Conservation (phyloP, 2,329 filamentous ascomycete genomes). For the Penicillium sp. region DNA sequence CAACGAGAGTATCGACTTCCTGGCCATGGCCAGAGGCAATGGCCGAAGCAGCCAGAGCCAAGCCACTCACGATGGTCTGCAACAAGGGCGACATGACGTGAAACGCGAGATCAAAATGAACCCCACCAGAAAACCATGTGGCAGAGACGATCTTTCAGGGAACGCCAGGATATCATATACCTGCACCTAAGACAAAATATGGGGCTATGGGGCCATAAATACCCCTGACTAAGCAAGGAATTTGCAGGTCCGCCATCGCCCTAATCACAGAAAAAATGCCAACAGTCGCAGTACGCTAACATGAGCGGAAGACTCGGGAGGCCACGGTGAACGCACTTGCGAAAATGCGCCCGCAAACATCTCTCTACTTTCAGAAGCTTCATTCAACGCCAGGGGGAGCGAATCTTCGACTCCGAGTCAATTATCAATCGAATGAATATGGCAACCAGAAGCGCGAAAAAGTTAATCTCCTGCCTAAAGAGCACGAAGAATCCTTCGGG, state of each 20-base stretch:
- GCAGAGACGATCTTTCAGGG: slow-evolving; percentile 13
- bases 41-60: slow-evolving; percentile 22
- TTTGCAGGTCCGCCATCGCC: not conserved
- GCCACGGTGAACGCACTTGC: not conserved
- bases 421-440: not conserved
- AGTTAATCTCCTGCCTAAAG: slow-evolving; percentile 8
- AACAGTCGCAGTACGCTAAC: not conserved
- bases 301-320: not conserved
- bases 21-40: slow-evolving; percentile 6
- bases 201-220: not conserved
- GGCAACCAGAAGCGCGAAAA: not conserved
- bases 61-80: slow-evolving; percentile 18
- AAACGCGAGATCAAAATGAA: not conserved
- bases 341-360: not conserved
- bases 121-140: slow-evolving; percentile 20
- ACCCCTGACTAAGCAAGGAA: slow-evolving; percentile 9
- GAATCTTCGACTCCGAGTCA: not conserved
- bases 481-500: not conserved
- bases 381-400: not conserved
- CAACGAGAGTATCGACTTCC: slow-evolving; percentile 26
- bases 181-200: not conserved
- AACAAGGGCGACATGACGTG: slow-evolving; percentile 19
- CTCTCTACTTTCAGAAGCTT: not conserved
- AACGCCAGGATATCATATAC: slow-evolving; percentile 13
- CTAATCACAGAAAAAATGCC: not conserved